A percentile compares a stretch with the other conserved stretches of the same genome.
phyloP scores from a whole-genome alignment of 306 rosid genomes.

The Trifolium dubium region DNA sequence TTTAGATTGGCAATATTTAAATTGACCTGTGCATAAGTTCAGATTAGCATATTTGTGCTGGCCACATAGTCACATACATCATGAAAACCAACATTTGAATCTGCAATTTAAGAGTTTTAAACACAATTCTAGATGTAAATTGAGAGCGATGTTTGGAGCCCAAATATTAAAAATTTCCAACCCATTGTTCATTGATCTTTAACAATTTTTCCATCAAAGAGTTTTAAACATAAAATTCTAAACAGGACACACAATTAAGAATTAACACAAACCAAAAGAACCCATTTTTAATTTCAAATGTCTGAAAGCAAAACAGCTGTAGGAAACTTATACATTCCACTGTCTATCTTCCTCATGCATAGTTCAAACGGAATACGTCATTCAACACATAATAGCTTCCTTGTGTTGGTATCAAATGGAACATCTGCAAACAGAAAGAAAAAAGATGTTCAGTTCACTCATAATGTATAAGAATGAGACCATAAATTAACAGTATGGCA shows the following conservation, averaged over 20 bases:
- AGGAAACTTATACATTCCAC: slow-evolving; percentile 30
- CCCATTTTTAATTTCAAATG: slow-evolving; percentile 45
- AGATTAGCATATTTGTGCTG: not conserved
- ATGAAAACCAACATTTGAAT: slow-evolving; percentile 11
- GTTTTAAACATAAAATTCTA: slow-evolving; percentile 45
- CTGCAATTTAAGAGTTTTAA: too few relatives aligned
- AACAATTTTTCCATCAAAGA: slow-evolving; percentile 41
- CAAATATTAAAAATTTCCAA: slow-evolving; percentile 41
- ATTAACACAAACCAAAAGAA: slow-evolving; percentile 49
- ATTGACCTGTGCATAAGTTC: not conserved
- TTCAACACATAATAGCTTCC: slow-evolving; percentile 89
- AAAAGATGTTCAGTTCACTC: slow-evolving; percentile 22
- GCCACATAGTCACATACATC: not conserved
- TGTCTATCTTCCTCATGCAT: slow-evolving; percentile 63
- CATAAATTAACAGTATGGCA: not conserved
- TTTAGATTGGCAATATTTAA: too few relatives aligned
- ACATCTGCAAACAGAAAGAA: slow-evolving; percentile 70
- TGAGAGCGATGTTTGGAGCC: not conserved
- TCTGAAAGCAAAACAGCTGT: slow-evolving; percentile 44
- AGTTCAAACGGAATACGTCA: slow-evolving; percentile 94
- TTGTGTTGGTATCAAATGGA: slow-evolving; percentile 94
- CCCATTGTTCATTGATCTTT: slow-evolving; percentile 38
- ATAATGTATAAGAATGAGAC: not conserved
- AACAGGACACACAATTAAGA: slow-evolving; percentile 37
- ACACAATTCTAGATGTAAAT: not conserved